Conservation (phyloP, 176 grass and related monocot genomes). For the Carex kokanica region DNA sequence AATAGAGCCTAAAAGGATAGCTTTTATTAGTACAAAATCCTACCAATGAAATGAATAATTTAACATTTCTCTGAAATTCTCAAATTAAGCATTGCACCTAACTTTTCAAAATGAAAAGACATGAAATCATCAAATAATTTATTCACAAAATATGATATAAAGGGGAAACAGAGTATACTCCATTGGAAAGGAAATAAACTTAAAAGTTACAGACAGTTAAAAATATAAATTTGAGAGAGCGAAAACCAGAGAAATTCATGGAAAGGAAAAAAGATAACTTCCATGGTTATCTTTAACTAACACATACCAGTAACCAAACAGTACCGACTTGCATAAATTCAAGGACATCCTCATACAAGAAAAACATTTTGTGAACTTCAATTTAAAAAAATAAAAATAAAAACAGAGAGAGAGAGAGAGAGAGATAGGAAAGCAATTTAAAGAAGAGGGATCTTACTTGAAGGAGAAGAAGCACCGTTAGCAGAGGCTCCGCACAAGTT, state of each 20-base stretch:
- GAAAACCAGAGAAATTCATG: neutral
- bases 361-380: neutral
- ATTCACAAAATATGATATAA: neutral
- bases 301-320: neutral
- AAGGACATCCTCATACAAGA: neutral
- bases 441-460: conserved; percentile 33
- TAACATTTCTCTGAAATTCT: neutral
- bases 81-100: neutral
- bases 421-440: neutral
- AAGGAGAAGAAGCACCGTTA: conserved; percentile 50
- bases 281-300: neutral
- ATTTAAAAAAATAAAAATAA: neutral
- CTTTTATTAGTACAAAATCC: neutral
- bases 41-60: neutral
- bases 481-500: conserved; percentile 55
- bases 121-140: neutral
- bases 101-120: neutral
- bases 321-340: neutral
- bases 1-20: neutral
- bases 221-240: neutral
- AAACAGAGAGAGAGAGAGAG: neutral
- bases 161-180: neutral
- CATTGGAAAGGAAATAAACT: too few species aligned
- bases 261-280: neutral
- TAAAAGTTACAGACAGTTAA: neutral